Percentiles rank a stretch among this genome's conserved stretches.
Conservation (phyloP, 2,329 filamentous ascomycete species). For the Neodidymelliopsis sp. region DNA sequence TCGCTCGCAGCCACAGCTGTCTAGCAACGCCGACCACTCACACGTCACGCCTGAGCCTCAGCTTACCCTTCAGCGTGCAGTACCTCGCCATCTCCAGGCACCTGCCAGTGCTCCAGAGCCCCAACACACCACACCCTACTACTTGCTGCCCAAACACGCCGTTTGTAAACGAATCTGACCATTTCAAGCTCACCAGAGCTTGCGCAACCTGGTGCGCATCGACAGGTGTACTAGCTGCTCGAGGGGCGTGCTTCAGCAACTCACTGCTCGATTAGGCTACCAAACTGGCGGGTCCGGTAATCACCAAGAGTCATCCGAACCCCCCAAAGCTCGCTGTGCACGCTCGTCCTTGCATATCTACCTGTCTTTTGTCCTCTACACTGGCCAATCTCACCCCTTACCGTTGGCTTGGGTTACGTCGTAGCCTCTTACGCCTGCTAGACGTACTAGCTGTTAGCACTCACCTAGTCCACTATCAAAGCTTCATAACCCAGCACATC, state of each 20-base stretch:
- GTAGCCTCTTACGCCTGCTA: conserved; percentile 24
- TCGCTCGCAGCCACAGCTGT: conserved; percentile 29
- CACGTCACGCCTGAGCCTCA: conserved; percentile 37
- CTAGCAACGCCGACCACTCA: conserved; percentile 25
- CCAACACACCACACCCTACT: not conserved
- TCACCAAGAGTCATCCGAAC: conserved; percentile 43
- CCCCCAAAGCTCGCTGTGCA: conserved; percentile 34
- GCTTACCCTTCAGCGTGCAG: conserved; percentile 37
- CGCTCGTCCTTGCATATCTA: conserved; percentile 41
- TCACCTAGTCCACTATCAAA: conserved; percentile 40
- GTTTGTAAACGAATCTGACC: conserved; percentile 28
- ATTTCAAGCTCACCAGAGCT: conserved; percentile 37
- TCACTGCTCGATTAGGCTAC: conserved; percentile 43
- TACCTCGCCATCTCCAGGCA: conserved; percentile 38
- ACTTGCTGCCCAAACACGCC: conserved; percentile 24
- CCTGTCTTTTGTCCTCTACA: conserved; percentile 27
- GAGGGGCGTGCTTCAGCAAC: conserved; percentile 39
- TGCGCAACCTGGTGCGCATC: conserved; percentile 46
- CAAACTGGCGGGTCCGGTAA: conserved; percentile 44
- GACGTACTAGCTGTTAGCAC: conserved; percentile 33
- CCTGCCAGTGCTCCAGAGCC: not conserved
- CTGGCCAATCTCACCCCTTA: conserved; percentile 37
- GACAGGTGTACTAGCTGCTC: conserved; percentile 36
- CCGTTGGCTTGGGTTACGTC: conserved; percentile 36
- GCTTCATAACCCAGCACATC: conserved; percentile 31